Evolutionary conservation across 1,284 basidiomycete species (phyloP).

Genomic region (Cryptococcus amylolentus): DNA sequence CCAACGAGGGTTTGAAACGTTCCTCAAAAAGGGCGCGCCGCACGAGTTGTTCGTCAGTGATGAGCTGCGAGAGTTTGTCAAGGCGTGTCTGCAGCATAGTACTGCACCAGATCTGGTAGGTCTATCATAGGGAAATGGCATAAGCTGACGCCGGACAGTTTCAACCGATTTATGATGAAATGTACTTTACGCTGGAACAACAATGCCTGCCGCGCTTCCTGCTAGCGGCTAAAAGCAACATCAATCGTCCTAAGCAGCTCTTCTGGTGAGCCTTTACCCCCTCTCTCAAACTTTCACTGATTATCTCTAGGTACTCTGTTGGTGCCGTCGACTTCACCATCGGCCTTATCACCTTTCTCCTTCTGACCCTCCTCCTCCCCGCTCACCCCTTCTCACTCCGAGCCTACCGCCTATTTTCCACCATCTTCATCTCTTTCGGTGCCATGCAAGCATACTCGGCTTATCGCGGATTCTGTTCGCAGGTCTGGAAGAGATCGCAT

Average conservation of each 20-base stretch:
- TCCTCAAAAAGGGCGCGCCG: constrained; percentile 28
- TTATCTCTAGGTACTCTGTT: constrained; percentile 28
- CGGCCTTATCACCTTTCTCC: constrained; percentile 28
- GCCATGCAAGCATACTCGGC: constrained; percentile 38
- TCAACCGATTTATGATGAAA: constrained; percentile 36
- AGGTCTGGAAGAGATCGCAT: constrained; percentile 33
- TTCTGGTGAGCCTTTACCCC: constrained; percentile 28
- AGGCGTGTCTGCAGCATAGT: constrained; percentile 21
- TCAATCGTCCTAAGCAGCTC: constrained; percentile 35
- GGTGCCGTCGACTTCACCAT: constrained; percentile 28
- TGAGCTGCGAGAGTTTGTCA: constrained; percentile 30
- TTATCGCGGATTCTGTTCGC: constrained; percentile 35
- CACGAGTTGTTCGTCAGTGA: constrained; percentile 35
- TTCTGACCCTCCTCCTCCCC: constrained; percentile 30
- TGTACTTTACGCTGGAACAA: constrained; percentile 29
- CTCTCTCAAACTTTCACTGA: neutral
- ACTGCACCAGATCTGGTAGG: constrained; percentile 37
- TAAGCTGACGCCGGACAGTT: constrained; percentile 22
- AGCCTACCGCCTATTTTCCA: constrained; percentile 27
- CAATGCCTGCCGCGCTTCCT: constrained; percentile 39
- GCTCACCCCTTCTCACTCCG: constrained; percentile 23
- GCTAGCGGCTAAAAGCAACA: constrained; percentile 27
- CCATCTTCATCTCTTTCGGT: constrained; percentile 34
- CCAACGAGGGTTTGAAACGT: constrained; percentile 33
- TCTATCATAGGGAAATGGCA: neutral